Base-by-base conservation (phyloP, 2,329 filamentous ascomycete species). In the Microcyclospora pomicola region DNA sequence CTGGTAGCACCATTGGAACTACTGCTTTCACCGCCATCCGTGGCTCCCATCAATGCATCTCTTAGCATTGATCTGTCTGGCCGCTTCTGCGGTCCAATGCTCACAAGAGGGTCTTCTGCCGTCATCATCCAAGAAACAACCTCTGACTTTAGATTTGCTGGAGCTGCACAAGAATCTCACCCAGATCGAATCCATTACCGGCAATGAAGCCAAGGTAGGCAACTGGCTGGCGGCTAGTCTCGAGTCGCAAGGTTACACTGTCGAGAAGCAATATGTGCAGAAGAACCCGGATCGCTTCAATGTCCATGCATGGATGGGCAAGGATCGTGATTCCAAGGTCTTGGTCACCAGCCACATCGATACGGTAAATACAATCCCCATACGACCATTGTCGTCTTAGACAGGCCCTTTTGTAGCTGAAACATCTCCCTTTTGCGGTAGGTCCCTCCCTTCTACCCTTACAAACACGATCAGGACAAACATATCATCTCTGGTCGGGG, bases 311-410 rank as follows among this genome's bases (percentile, higher is more conserved):
- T 85, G 73, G 42, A 60, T 65, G 2, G 62, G 61, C 15, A 56
- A 60, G 34, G 59, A 61, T 12, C 65, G 68, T 29, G 62, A 68
- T 9, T 71, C 77, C 2, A 69, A 68, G 27, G 65, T 83, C 9
- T 64, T 85, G n/a, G 60, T 87, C 1, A 77, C 77, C 1, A 86
- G 80, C 40, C 86, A 94, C 57, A 88, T 93, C 50, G 87, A 95
- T 51, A 77, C 73, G 2, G 75, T 74, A 31, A 65, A 51, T 36
- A 28, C 15, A 12, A 12, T 12, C 27, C n/a, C n/a, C 30, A 24
- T 24, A 24, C 19, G 7, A 7, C 5, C 19, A 24, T 24, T 24
- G 19, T 24, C 19, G 7, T 24, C 19, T 7, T 7, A 5, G 19
- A 24, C 5, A 24, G 4, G 7, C 19, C 19, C 7, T 7, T 24